phyloP scores from a whole-genome alignment of 768 basidiomycete species.

The Leccinum rimulosum region DNA sequence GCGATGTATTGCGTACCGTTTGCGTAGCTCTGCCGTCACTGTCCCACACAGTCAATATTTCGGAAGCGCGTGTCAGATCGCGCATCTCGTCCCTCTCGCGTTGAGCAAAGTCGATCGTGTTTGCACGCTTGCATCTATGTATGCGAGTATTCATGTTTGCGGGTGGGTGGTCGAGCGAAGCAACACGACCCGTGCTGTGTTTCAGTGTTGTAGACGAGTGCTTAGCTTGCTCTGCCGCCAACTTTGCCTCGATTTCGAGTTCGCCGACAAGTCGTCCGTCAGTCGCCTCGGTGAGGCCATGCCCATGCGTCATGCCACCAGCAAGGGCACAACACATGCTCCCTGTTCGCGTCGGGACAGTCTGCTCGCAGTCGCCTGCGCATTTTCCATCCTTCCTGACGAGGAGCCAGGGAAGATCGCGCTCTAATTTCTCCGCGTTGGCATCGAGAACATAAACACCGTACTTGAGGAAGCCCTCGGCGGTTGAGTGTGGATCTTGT shows the following conservation, averaged over 20 bases:
- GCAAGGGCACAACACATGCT: neutral
- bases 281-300: constrained; percentile 32
- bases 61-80: constrained; percentile 77
- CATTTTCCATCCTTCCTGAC: constrained; percentile 29
- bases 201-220: neutral
- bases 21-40: constrained; percentile 12
- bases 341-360: neutral
- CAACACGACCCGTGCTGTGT: neutral
- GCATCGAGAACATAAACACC: constrained; percentile 33
- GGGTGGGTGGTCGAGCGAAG: neutral
- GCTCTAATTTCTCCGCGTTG: constrained; percentile 24
- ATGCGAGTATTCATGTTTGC: constrained; percentile 13
- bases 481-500: constrained; percentile 22
- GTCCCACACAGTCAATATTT: constrained; percentile 57
- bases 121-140: constrained; percentile 36
- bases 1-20: constrained; percentile 5
- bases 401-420: constrained; percentile 30
- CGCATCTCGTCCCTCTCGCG: constrained; percentile 90
- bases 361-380: constrained; percentile 18
- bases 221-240: constrained; percentile 5
- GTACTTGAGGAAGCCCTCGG: constrained; percentile 30
- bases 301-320: constrained; percentile 11
- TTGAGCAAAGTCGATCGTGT: constrained; percentile 78
- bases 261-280: constrained; percentile 28
- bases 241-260: constrained; percentile 21